Percentiles rank a stretch among this genome's conserved stretches.
Conservation (phyloP, 2,329 filamentous ascomycete species). For the Neoscytalidium dimidiatum region DNA sequence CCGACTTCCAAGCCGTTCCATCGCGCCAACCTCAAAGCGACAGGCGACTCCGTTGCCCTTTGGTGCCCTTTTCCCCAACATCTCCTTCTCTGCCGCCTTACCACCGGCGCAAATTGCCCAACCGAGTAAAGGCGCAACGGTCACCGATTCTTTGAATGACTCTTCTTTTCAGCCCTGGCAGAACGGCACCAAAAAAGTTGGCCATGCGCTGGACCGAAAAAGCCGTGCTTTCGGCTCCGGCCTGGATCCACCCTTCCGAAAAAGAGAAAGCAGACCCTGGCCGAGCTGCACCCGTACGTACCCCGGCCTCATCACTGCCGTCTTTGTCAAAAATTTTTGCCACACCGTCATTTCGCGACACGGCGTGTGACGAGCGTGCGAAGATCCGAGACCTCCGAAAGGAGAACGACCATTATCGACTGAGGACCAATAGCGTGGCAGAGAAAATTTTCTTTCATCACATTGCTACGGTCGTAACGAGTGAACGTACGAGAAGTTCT, state of each 20-base stretch:
- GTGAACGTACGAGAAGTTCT: neutral
- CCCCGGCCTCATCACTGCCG: neutral
- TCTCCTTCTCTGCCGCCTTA: neutral
- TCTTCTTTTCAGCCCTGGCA: neutral
- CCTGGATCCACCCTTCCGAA: no score
- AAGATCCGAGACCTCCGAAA: neutral
- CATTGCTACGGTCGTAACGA: conserved; percentile 2
- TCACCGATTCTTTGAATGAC: neutral
- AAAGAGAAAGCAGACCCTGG: neutral
- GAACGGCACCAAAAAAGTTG: no score
- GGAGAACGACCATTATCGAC: neutral
- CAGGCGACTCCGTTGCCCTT: neutral
- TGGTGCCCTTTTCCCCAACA: neutral
- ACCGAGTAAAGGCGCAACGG: neutral
- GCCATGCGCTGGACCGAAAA: no score
- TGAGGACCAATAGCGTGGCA: neutral
- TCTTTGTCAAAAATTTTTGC: neutral
- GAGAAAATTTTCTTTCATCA: neutral
- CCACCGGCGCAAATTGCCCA: neutral
- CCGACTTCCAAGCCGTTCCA: no score
- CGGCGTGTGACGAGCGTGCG: no score
- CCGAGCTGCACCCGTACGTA: neutral
- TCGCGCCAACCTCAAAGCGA: neutral
- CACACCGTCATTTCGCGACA: conserved; percentile 16
- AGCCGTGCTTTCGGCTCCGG: no score